These are phyloP conservation scores for Xylaria sp. DNA, from an alignment of 2,329 filamentous ascomycete species.

Conservation along the genomic window DNA sequence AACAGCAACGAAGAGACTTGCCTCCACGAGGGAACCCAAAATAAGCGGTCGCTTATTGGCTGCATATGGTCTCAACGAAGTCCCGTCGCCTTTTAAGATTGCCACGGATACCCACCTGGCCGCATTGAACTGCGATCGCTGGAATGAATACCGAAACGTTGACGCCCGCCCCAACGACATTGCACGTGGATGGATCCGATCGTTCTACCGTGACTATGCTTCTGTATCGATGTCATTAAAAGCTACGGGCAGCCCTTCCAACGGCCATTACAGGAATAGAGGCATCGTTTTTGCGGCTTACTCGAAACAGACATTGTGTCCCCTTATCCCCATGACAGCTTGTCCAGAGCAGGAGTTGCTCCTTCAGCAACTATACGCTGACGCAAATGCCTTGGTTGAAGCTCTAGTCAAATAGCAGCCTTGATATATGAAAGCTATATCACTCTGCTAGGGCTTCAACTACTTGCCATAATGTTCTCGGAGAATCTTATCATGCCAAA, in stretches of 20 bases:
- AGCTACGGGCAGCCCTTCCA: neutral
- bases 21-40: conserved; percentile 9
- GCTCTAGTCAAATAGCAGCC: conserved; percentile 19
- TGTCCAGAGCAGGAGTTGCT: conserved; percentile 31
- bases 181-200: conserved; percentile 39
- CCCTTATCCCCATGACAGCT: conserved; percentile 31
- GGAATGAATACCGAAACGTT: conserved; percentile 40
- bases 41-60: conserved; percentile 37
- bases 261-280: conserved; percentile 29
- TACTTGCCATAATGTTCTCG: neutral
- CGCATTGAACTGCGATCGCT: conserved; percentile 35
- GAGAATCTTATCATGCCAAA: neutral
- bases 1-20: neutral
- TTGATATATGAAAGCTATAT: neutral
- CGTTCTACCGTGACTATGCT: conserved; percentile 33
- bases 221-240: conserved; percentile 13
- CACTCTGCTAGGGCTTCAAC: neutral
- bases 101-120: conserved; percentile 37
- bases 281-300: conserved; percentile 42
- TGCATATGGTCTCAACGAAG: conserved; percentile 38
- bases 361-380: conserved; percentile 32
- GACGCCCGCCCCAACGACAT: conserved; percentile 35
- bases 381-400: conserved; percentile 35
- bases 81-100: conserved; percentile 40
- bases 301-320: conserved; percentile 29